Conservation (phyloP, 768 basidiomycete genomes). For the Agrocybe chaxingu region DNA sequence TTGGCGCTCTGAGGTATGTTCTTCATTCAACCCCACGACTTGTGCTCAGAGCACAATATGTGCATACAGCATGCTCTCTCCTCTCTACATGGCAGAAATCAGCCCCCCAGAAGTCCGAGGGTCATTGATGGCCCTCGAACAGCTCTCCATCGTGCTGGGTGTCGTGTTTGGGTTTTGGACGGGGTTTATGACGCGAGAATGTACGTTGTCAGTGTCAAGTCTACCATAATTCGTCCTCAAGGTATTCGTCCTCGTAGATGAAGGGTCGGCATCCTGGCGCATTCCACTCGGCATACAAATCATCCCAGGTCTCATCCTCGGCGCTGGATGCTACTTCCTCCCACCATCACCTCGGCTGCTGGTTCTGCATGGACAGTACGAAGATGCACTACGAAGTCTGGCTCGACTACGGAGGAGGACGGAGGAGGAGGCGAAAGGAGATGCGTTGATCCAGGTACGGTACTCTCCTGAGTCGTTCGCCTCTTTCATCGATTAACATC, state of each 20-base stretch:
- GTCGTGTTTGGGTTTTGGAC: conserved; percentile 85
- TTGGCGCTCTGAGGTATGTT: conserved; percentile 67
- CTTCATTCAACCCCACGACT: not conserved
- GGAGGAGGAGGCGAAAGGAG: conserved; percentile 40
- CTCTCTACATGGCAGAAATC: conserved; percentile 83
- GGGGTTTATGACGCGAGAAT: conserved; percentile 66
- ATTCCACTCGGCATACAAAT: conserved; percentile 74
- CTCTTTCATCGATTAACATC: not conserved
- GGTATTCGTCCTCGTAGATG: conserved; percentile 34
- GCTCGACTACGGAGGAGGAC: conserved; percentile 51
- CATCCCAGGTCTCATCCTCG: conserved; percentile 64
- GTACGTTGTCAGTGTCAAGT: conserved; percentile 32
- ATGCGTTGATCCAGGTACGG: conserved; percentile 43
- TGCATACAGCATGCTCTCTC: conserved; percentile 65
- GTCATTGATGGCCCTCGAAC: conserved; percentile 76
- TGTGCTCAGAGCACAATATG: conserved; percentile 6
- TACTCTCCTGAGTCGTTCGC: not conserved
- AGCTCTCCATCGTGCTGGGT: conserved; percentile 76
- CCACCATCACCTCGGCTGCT: conserved; percentile 63
- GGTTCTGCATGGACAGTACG: conserved; percentile 48
- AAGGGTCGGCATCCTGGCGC: conserved; percentile 68
- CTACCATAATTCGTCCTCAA: not conserved
- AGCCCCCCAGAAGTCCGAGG: conserved; percentile 78
- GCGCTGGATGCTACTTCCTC: conserved; percentile 54
- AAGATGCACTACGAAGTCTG: conserved; percentile 58